Conservation (phyloP, 495 filamentous ascomycete genomes). For the Penicillium paradoxum region DNA sequence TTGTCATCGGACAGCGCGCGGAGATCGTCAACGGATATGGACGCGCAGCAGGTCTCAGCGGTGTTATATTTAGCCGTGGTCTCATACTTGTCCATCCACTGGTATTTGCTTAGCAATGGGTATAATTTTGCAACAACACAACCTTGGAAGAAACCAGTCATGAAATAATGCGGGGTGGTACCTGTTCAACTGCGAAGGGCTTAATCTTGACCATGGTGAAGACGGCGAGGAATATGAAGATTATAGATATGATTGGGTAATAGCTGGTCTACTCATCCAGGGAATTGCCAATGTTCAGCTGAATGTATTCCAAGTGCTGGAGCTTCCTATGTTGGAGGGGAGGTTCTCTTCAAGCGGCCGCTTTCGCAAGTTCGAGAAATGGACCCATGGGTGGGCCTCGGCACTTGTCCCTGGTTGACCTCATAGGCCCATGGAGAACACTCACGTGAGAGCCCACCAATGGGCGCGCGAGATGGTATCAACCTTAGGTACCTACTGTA, state of each 20-base stretch:
- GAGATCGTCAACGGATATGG: slow-evolving; percentile 72
- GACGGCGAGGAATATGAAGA: not conserved
- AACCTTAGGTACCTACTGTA: too few species aligned
- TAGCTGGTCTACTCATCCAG: not conserved
- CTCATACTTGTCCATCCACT: slow-evolving; percentile 93
- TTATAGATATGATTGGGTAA: not conserved
- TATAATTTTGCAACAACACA: not conserved
- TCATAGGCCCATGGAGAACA: too few species aligned
- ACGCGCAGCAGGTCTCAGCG: slow-evolving; percentile 81
- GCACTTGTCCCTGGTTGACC: too few species aligned
- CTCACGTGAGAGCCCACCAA: too few species aligned
- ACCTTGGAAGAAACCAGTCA: not conserved
- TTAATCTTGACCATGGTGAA: slow-evolving; percentile 60
- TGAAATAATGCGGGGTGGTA: slow-evolving; percentile 32
- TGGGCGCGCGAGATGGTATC: too few species aligned
- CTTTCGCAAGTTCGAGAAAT: too few species aligned
- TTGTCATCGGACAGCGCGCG: slow-evolving; percentile 53
- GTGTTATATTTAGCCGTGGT: slow-evolving; percentile 70
- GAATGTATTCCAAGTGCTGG: not conserved
- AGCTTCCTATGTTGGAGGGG: not conserved
- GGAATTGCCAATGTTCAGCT: not conserved
- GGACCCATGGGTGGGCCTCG: too few species aligned
- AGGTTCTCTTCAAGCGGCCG: too few species aligned
- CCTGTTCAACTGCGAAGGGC: slow-evolving; percentile 74
- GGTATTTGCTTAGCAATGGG: slow-evolving; percentile 1